Evolutionary conservation across 2,329 filamentous ascomycete species (phyloP).

Genomic region (Fusarium drepaniforme): DNA sequence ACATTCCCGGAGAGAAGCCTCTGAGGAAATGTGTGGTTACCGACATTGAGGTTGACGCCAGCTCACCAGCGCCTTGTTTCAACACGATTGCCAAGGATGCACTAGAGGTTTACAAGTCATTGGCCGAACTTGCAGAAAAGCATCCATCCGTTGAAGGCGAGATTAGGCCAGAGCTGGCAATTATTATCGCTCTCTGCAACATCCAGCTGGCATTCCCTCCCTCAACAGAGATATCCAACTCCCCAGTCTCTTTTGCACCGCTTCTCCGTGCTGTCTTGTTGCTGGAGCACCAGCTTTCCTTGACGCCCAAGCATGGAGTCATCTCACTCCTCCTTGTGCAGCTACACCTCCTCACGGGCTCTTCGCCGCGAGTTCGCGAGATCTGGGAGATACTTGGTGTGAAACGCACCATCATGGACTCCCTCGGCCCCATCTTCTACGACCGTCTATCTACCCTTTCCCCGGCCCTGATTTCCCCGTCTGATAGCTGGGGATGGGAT

Average conservation of each 20-base stretch:
- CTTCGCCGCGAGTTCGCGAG: conserved; percentile 58
- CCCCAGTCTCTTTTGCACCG: conserved; percentile 39
- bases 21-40: conserved; percentile 43
- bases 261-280: conserved; percentile 63
- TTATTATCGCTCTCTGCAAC: conserved; percentile 51
- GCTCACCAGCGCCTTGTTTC: conserved; percentile 41
- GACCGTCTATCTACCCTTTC: conserved; percentile 67
- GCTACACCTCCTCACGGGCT: conserved; percentile 64
- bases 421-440: conserved; percentile 65
- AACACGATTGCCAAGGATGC: conserved; percentile 35
- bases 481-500: conserved; percentile 49
- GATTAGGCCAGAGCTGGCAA: conserved; percentile 50
- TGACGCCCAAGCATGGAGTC: conserved; percentile 59
- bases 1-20: conserved; percentile 33
- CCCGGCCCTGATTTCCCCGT: conserved; percentile 53
- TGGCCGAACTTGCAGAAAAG: conserved; percentile 20
- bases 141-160: conserved; percentile 37
- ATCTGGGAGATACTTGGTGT: conserved; percentile 65
- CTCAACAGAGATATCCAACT: conserved; percentile 30
- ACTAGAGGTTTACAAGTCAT: conserved; percentile 35
- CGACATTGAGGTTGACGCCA: conserved; percentile 28
- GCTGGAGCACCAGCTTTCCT: conserved; percentile 62
- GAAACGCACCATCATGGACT: conserved; percentile 70
- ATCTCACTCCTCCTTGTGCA: conserved; percentile 64
- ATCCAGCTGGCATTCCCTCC: conserved; percentile 47